Conservation (phyloP, 495 filamentous ascomycete species). For the Trichoderma virens region DNA sequence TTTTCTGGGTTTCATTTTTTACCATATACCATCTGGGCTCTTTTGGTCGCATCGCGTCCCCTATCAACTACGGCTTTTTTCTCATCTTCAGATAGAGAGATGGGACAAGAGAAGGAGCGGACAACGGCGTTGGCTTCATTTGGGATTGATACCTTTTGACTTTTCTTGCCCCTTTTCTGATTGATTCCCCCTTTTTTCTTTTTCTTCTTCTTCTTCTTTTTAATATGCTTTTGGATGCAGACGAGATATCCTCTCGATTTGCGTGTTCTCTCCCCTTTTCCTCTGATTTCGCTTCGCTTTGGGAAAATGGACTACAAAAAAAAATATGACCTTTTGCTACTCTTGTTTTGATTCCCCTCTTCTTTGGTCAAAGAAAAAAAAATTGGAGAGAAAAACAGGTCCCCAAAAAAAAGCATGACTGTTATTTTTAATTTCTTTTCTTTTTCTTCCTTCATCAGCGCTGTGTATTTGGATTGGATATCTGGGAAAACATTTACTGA, state of each 20-base stretch:
- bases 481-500: not conserved
- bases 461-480: not conserved
- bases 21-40: not conserved
- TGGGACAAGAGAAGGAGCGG: not conserved
- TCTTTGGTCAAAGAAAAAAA: too few species aligned
- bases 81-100: not conserved
- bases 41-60: not conserved
- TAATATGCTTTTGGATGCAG: not conserved
- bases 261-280: not conserved
- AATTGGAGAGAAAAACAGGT: not conserved
- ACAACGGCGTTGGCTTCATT: constrained; percentile 3
- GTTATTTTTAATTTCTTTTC: too few species aligned
- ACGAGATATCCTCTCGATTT: not conserved
- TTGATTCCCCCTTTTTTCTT: not conserved
- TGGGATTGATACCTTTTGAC: not conserved
- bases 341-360: too few species aligned
- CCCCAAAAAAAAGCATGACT: not conserved
- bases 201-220: not conserved
- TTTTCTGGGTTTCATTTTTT: not conserved
- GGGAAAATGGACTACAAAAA: too few species aligned
- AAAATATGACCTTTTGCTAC: too few species aligned
- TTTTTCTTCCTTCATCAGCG: not conserved
- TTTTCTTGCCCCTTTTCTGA: not conserved
- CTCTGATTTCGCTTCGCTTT: too few species aligned
- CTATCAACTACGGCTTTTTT: not conserved